Evolutionary conservation across 2,329 filamentous ascomycete genomes (phyloP).

Genomic region (Chaetoscypha palmicola): DNA sequence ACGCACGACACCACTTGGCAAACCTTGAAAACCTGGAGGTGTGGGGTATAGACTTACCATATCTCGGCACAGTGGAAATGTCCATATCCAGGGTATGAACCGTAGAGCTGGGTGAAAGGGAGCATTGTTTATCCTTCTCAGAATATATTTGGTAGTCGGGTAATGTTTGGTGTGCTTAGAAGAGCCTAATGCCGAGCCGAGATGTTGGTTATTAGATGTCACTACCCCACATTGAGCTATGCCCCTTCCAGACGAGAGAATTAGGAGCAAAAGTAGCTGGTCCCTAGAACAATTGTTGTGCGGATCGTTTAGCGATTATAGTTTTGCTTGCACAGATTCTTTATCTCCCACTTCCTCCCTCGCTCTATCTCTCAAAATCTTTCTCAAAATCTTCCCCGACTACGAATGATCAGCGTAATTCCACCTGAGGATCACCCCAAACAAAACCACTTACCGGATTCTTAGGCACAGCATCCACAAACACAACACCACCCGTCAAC

Average conservation of each 20-base stretch:
- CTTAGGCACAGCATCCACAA: slow-evolving; percentile 63
- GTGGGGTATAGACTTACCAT: not conserved
- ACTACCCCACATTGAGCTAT: too few species aligned
- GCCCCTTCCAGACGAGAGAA: too few species aligned
- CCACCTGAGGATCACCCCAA: not conserved
- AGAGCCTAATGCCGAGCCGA: not conserved
- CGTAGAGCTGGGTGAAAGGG: slow-evolving; percentile 2
- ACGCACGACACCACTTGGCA: not conserved
- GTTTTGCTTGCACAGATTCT: slow-evolving; percentile 11
- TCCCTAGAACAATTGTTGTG: too few species aligned
- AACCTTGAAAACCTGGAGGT: not conserved
- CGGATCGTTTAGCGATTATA: not conserved
- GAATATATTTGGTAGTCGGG: not conserved
- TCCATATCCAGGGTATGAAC: not conserved
- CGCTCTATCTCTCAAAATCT: slow-evolving; percentile 38
- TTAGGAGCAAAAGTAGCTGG: too few species aligned
- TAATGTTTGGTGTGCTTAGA: not conserved
- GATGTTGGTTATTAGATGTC: too few species aligned
- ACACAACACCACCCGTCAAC: slow-evolving; percentile 59
- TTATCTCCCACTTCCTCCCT: slow-evolving; percentile 20
- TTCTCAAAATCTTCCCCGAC: slow-evolving; percentile 44
- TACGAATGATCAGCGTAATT: slow-evolving; percentile 2
- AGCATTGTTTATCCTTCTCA: not conserved
- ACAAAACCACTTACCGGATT: slow-evolving; percentile 40
- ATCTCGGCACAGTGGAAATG: slow-evolving; percentile 2